Base-by-base conservation (phyloP, 768 basidiomycete species). In the Boletales sp. region DNA sequence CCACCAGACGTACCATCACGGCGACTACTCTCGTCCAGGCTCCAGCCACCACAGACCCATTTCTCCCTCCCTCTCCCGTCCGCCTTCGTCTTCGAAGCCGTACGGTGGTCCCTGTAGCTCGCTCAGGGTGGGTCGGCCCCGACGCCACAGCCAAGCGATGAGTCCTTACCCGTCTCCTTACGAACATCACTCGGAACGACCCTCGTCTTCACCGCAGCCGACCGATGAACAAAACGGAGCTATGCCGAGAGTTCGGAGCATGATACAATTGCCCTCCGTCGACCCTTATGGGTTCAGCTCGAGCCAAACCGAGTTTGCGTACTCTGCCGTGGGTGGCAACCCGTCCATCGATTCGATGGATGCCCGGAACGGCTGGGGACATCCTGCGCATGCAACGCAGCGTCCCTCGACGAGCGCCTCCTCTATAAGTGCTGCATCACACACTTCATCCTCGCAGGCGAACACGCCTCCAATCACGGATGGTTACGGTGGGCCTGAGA, bases 121-220 rank as follows among this genome's bases (percentile, higher is more conserved):
- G 14, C 68, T 89, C 46, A 83, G 85, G 65, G 78, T 91, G 32
- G 81, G 87, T 24, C 78, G 90, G 29, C 78, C 79, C 40, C 78
- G 90, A 39, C 79, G 90, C 50, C 90, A 91, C 67, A 88, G 86
- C 64, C 90, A 92, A 66, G 90, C 89, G 1, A 84, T 92, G 76
- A 87, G 83, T 59, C 90, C 90, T 12, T 92, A 92, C 68, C 90
- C 90, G 15, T 85, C 82, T 53, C 87, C 89, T 40, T 92, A 91
- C 67, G 84, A 83, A 51, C 79, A 84, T 47, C 72, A 78, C 40
- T 79, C 81, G 44, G 81, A 83, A 54, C 80, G 86, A 36, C 84
- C 83, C 1, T 86, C 84, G 47, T 82, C 84, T 21, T 85, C 84
- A 10, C 86, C 86, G 17, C 83, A 86, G 58, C 84, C 84, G 24